Base-by-base conservation (phyloP, 1,284 basidiomycete species). In the Anthracocystis panici-leucophaei region DNA sequence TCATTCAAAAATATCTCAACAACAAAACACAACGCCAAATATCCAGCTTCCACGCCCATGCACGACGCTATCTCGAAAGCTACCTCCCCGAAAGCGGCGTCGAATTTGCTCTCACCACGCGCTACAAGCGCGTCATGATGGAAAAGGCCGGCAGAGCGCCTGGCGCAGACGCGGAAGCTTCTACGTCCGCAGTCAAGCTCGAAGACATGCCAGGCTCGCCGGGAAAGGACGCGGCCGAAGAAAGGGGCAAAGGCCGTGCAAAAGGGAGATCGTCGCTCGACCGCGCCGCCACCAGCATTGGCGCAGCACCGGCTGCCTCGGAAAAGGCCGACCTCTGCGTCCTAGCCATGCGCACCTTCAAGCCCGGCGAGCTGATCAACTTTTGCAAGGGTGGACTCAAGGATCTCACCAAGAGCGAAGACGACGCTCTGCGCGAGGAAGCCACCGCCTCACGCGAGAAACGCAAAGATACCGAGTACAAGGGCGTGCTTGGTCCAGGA, bases 301-400 rank as follows among this genome's bases (percentile, higher is more conserved):
- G 62, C n/a, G 61, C 65, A 16, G 61, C 77, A 35, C 67, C 65
- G 5, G 69, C 67, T 40, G 69, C 77, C 2, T 68, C 75, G n/a
- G 92, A 92, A 77, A 94, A 94, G 86, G 92, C 92, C 35, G 94
- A 96, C 83, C 87, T 96, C 8, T 95, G 92, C 81, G 94, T 96
- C 40, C 88, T 95, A 65, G 93, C 94, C 16, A 93, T 93, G 27
- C 90, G 91, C 38, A 86, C 89, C 25, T 89, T 93, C 57, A 87
- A 88, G 46, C 89, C 90, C 38, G 92, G 92, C 65, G 88, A 90
- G 61, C 90, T 93, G 69, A 91, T 95, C 74, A 89, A 89, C 25
- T 91, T 92, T 82, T 89, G 94, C 70, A 93, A 93, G 44, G 86
- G 86, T 21, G 80, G 83, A 1, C 55, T 85, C 27, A 85, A 84